A percentile compares a stretch with the other conserved stretches of the same genome.
phyloP scores from a whole-genome alignment of 2,329 filamentous ascomycete genomes.

The Fusarium sp. region DNA sequence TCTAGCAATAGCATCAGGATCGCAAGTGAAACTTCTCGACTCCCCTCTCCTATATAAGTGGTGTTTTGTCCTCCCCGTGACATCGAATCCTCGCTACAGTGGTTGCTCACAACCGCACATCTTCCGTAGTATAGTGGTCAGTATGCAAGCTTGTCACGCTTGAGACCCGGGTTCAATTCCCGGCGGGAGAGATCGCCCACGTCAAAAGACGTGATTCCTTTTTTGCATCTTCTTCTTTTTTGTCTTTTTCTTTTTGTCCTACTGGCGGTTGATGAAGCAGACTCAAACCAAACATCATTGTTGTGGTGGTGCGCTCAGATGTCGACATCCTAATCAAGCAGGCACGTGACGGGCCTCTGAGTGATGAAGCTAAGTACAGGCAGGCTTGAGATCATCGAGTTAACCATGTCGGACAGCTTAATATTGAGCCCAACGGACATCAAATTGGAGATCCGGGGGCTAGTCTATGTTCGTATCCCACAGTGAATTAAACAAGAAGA shows the following conservation, averaged over 20 bases:
- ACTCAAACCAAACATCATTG: not conserved
- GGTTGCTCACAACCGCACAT: not conserved
- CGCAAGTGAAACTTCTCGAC: not conserved
- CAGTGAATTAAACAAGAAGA: not conserved
- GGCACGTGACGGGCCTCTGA: not conserved
- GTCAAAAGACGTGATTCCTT: not conserved
- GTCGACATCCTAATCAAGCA: not conserved
- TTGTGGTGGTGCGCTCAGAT: not conserved
- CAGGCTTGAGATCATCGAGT: conserved; percentile 51
- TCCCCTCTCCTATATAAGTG: not conserved
- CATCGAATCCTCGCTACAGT: not conserved
- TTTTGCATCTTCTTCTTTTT: not conserved
- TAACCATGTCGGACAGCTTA: conserved; percentile 58
- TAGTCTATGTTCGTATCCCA: not conserved
- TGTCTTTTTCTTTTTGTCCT: not conserved
- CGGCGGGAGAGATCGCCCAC: not conserved
- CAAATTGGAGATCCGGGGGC: not conserved
- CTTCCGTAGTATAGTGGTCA: conserved; percentile 2
- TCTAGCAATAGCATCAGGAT: not conserved
- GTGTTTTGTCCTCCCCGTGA: not conserved
- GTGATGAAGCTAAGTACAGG: not conserved
- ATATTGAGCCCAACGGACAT: not conserved
- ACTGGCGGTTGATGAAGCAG: not conserved
- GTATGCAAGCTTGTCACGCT: conserved; percentile 1
- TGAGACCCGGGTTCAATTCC: not conserved